Conservation (phyloP, 495 filamentous ascomycete species). For the Pseudomonodictys pantanalensis region DNA sequence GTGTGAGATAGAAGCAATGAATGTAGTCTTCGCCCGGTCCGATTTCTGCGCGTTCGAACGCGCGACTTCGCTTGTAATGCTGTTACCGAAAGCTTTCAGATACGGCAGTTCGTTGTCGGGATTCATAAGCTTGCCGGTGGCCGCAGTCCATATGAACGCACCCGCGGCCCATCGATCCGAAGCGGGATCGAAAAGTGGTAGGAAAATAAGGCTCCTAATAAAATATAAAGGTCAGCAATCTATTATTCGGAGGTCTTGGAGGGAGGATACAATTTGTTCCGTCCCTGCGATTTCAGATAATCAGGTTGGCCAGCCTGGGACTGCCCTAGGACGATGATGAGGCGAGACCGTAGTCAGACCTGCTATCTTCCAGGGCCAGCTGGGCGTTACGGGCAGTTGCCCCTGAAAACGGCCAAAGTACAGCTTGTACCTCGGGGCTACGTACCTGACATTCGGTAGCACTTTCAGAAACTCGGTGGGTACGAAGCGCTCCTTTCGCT, state of each 20-base stretch:
- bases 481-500: background rate
- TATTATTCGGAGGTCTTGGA: no score
- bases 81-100: slow-evolving; percentile 36
- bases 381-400: no score
- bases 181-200: slow-evolving; percentile 36
- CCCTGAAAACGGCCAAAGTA: no score
- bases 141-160: slow-evolving; percentile 35
- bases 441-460: background rate
- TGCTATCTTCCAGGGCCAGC: no score
- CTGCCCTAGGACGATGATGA: no score
- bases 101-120: slow-evolving; percentile 34
- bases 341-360: no score
- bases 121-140: slow-evolving; percentile 20
- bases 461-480: background rate
- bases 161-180: background rate
- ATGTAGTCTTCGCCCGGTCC: slow-evolving; percentile 5
- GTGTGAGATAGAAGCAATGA: slow-evolving; percentile 19
- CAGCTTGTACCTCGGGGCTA: no score
- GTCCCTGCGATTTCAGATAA: no score
- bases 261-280: no score
- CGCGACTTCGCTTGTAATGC: slow-evolving; percentile 37
- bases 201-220: slow-evolving; percentile 33
- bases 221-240: no score
- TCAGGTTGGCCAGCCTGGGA: no score
- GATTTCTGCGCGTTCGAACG: slow-evolving; percentile 18